These are phyloP conservation scores for Solanum pimpinellifolium DNA, from an alignment of 257 asterid species.

Conservation along the genomic window DNA sequence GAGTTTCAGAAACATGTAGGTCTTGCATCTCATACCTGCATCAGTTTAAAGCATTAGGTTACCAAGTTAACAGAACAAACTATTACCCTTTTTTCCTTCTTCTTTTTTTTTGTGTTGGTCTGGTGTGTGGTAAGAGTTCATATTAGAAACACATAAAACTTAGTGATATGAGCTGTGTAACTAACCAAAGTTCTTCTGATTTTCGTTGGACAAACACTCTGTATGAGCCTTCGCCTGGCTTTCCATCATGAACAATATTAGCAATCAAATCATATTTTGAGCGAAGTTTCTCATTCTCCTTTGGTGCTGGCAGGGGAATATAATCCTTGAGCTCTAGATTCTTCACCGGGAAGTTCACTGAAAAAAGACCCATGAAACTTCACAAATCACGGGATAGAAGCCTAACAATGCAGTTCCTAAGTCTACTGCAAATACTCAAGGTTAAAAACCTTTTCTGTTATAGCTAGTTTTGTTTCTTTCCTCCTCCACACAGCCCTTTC, in stretches of 20 bases:
- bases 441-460: neutral
- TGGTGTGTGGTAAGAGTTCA: neutral
- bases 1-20: conserved; percentile 82
- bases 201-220: conserved; percentile 94
- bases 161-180: neutral
- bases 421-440: neutral
- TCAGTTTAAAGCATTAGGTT: neutral
- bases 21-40: conserved; percentile 97
- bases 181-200: conserved; percentile 88
- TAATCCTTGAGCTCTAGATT: conserved; percentile 91
- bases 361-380: neutral
- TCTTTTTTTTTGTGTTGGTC: neutral
- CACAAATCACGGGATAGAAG: neutral
- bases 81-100: neutral
- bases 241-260: conserved; percentile 66
- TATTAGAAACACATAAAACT: neutral
- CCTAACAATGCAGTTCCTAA: neutral
- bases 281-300: conserved; percentile 44
- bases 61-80: neutral
- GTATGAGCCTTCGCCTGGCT: conserved; percentile 76
- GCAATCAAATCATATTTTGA: conserved; percentile 85
- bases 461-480: neutral
- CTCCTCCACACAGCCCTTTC: neutral
- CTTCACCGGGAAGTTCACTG: conserved; percentile 97
- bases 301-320: conserved; percentile 65